A percentile compares a stretch with the other conserved stretches of the same genome.
Evolutionary conservation across 768 basidiomycete species (phyloP).

Genomic region (Boletus rex-veris): DNA sequence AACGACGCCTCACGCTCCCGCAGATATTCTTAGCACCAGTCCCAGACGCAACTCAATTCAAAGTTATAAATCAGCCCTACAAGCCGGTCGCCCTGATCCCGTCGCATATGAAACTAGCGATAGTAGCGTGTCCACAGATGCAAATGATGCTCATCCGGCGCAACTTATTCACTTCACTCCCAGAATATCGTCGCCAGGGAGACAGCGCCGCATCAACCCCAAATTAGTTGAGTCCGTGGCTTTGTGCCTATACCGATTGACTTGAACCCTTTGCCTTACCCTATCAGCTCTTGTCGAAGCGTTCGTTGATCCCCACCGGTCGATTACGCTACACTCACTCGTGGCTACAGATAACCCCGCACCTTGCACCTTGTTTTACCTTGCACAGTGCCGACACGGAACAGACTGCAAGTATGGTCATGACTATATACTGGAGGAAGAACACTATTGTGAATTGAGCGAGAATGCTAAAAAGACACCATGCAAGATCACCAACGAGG

Average conservation of each 20-base stretch:
- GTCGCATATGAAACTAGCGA: slow-evolving; percentile 43
- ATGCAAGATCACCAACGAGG: slow-evolving; percentile 57
- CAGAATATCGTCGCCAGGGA: slow-evolving; percentile 33
- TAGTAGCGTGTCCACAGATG: slow-evolving; percentile 46
- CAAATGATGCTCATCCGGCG: slow-evolving; percentile 32
- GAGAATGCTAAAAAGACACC: slow-evolving; percentile 59
- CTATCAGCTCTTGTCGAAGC: slow-evolving; percentile 56
- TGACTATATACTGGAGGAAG: slow-evolving; percentile 53
- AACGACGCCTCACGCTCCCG: background rate
- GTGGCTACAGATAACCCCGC: slow-evolving; percentile 48
- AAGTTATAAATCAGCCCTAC: slow-evolving; percentile 43
- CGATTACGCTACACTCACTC: background rate
- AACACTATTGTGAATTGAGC: slow-evolving; percentile 52
- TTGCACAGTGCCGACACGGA: slow-evolving; percentile 58
- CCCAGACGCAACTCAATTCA: slow-evolving; percentile 26
- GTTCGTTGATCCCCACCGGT: slow-evolving; percentile 37
- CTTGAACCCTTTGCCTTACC: slow-evolving; percentile 11
- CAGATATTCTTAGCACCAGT: slow-evolving; percentile 13
- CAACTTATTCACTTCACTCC: slow-evolving; percentile 26
- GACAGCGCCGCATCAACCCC: slow-evolving; percentile 45
- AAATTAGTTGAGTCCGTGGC: slow-evolving; percentile 43
- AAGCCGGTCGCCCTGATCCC: slow-evolving; percentile 22
- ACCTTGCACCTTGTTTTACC: slow-evolving; percentile 65
- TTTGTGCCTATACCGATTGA: slow-evolving; percentile 12
- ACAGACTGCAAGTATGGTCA: slow-evolving; percentile 58